Evolutionary conservation across 441 rosid species (phyloP), one percentile per base, ranked within the genome.

Genomic region (Erodium trifolium): DNA sequence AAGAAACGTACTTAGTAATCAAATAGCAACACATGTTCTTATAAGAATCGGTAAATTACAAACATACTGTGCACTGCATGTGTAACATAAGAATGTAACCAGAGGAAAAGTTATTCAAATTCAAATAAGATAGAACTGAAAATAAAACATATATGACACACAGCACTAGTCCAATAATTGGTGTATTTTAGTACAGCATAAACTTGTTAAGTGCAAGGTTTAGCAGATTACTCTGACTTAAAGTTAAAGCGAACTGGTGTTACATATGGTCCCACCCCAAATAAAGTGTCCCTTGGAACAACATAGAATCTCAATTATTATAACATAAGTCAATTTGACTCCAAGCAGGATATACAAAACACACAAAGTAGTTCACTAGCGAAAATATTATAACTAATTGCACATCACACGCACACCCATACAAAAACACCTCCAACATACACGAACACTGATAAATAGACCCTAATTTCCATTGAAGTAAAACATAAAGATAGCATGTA

Each of bases 1-100:
- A 67, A 67, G 69, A 63, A 29, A 49, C 57, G 31, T 35, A 49
- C 59, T 23, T 31, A 45, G 57, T 18, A 19, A 34, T 62, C 19
- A 71, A 69, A 66, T 13, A 71, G 27, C 49, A 62, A 55, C 8
- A 29, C 41, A 68, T 35, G 51, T 45, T 69, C 63, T 65, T 67
- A 10, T 17, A n/a, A 51, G 57, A 71, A 70, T 29, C 37, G 41
- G 65, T 41, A 45, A 31, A 41, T 53, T 18, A 57, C 11, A 67
- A 59, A 55, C 65, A 41, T 10, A 65, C 45, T 7, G 19, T 49
- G 11, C 39, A 66, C n/a, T 37, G 23, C 35, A 55, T 5, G 53
- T 19, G 18, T 14, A 41, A 59, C 59, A 13, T 59, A 23, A 27
- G 16, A 19, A 62, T 62, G 14, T 62, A 3, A 12, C 65, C 37